Evolutionary conservation across 1,284 basidiomycete genomes (phyloP).

Genomic region (Rhodotorula sp.): DNA sequence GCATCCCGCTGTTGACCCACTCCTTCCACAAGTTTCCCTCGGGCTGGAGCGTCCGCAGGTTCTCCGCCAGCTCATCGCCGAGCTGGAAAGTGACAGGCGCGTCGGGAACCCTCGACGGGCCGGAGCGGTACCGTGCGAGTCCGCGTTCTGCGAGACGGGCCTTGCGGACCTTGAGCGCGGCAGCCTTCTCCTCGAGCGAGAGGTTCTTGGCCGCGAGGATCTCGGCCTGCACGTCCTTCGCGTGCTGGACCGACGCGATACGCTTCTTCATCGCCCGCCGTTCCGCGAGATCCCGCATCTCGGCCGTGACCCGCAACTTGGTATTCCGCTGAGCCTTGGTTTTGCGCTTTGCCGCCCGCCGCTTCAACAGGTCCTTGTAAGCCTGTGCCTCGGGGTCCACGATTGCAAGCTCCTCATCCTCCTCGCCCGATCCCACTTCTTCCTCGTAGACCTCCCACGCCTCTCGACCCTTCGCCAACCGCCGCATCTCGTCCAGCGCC

Average conservation of each 20-base stretch:
- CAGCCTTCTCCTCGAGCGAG: slow-evolving; percentile 54
- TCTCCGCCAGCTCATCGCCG: slow-evolving; percentile 87
- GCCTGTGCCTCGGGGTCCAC: slow-evolving; percentile 48
- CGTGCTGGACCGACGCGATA: slow-evolving; percentile 59
- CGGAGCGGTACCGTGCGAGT: slow-evolving; percentile 66
- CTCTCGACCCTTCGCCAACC: slow-evolving; percentile 31
- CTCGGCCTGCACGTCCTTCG: slow-evolving; percentile 58
- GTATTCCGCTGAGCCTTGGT: slow-evolving; percentile 54
- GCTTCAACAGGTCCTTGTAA: slow-evolving; percentile 47
- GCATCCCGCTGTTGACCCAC: slow-evolving; percentile 42
- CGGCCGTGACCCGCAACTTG: slow-evolving; percentile 64
- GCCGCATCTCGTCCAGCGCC: slow-evolving; percentile 58
- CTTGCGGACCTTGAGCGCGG: slow-evolving; percentile 44
- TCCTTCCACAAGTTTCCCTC: slow-evolving; percentile 46
- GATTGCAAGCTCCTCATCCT: slow-evolving; percentile 45
- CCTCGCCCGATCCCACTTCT: slow-evolving; percentile 48
- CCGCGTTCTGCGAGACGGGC: slow-evolving; percentile 55
- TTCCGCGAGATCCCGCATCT: slow-evolving; percentile 31
- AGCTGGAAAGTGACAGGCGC: slow-evolving; percentile 78
- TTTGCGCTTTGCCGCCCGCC: slow-evolving; percentile 63
- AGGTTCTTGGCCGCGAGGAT: slow-evolving; percentile 53
- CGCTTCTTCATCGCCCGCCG: slow-evolving; percentile 60
- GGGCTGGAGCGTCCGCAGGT: slow-evolving; percentile 71
- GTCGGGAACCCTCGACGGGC: slow-evolving; percentile 69
- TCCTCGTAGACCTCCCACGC: slow-evolving; percentile 58